These are phyloP conservation scores for Triadica sebifera DNA, from an alignment of 345 rosid genomes.

Conservation along the genomic window DNA sequence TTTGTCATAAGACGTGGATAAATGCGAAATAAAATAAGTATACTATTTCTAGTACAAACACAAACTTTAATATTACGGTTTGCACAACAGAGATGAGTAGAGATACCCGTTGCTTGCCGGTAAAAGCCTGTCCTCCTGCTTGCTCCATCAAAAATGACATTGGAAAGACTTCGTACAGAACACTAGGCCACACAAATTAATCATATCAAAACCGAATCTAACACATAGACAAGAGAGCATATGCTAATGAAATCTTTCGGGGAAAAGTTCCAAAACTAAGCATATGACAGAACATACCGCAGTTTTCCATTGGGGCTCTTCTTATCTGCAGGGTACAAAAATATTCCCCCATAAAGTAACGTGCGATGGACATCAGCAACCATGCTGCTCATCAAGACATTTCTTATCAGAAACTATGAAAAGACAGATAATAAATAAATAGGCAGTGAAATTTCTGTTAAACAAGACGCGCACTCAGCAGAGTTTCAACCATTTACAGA, in stretches of 20 bases:
- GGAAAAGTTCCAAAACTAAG: background rate
- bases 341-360: slow-evolving; percentile 88
- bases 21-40: no score
- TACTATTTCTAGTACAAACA: no score
- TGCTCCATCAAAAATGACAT: slow-evolving; percentile 96
- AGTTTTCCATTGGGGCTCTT: slow-evolving; percentile 90
- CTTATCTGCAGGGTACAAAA: slow-evolving; percentile 96
- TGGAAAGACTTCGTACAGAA: slow-evolving; percentile 94
- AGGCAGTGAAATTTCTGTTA: background rate
- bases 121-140: slow-evolving; percentile 96
- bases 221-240: no score
- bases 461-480: background rate
- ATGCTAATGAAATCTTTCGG: background rate
- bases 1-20: no score
- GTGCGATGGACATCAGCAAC: slow-evolving; percentile 99
- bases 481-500: background rate
- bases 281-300: slow-evolving; percentile 51
- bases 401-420: slow-evolving; percentile 7
- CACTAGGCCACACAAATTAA: slow-evolving; percentile 41
- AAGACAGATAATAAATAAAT: background rate
- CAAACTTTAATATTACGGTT: background rate
- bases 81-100: background rate
- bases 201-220: background rate
- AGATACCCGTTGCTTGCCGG: slow-evolving; percentile 79
- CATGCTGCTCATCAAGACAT: slow-evolving; percentile 56